These are phyloP conservation scores for Blastobotrys aristatus DNA, from an alignment of 1,139 yeast genomes.

Conservation along the genomic window DNA sequence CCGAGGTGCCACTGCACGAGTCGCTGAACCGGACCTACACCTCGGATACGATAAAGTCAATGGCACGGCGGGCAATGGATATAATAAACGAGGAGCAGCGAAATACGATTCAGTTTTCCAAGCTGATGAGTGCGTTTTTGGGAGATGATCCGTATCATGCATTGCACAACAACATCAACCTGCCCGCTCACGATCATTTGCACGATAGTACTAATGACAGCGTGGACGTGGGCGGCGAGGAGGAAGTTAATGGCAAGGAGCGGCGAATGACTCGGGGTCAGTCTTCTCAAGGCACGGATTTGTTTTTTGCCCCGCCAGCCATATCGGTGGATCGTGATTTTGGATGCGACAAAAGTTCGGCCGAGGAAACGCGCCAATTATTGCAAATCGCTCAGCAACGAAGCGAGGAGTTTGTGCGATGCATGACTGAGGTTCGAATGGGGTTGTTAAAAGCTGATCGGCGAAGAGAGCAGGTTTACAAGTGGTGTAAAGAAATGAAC, in stretches of 20 bases:
- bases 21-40: conserved; percentile 63
- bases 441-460: conserved; percentile 77
- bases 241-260: conserved; percentile 15
- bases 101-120: conserved; percentile 63
- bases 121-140: conserved; percentile 67
- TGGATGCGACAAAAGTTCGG: conserved; percentile 47
- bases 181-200: conserved; percentile 68
- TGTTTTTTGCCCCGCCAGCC: conserved; percentile 61
- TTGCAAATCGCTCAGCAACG: conserved; percentile 75
- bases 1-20: conserved; percentile 70
- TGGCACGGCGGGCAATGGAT: conserved; percentile 70
- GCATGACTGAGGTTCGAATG: conserved; percentile 62
- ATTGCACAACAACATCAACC: conserved; percentile 56
- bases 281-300: conserved; percentile 42
- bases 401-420: conserved; percentile 83
- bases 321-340: conserved; percentile 42
- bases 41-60: conserved; percentile 44
- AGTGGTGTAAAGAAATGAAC: conserved; percentile 84
- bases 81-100: conserved; percentile 76
- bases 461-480: conserved; percentile 58
- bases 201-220: conserved; percentile 22
- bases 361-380: conserved; percentile 61
- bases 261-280: conserved; percentile 37
- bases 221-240: conserved; percentile 6
- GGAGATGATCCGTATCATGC: conserved; percentile 80